Evolutionary conservation across 2,329 filamentous ascomycete genomes (phyloP).

Genomic region (Akanthomyces dipterigenus): DNA sequence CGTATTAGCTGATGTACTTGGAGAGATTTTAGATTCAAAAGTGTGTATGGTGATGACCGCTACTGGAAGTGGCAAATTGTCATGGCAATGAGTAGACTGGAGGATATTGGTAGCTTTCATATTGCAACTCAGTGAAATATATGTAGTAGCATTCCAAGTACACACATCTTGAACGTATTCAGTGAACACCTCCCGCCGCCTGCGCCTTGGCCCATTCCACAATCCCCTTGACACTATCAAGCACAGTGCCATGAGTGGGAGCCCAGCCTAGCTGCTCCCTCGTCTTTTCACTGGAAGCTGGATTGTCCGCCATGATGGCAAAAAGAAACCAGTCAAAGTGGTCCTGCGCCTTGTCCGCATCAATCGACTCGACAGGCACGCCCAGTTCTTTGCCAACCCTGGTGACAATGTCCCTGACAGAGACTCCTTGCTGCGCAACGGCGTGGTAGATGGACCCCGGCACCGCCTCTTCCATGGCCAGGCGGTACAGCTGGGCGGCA

Average conservation of each 20-base stretch:
- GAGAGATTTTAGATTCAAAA: too few relatives aligned
- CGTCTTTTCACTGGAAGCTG: constrained; percentile 29
- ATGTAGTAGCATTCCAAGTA: not conserved
- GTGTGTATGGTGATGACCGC: too few relatives aligned
- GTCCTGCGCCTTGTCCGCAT: constrained; percentile 21
- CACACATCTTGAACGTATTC: not conserved
- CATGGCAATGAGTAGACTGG: too few relatives aligned
- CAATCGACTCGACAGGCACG: constrained; percentile 24
- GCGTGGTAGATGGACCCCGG: constrained; percentile 30
- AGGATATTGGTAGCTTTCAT: too few relatives aligned
- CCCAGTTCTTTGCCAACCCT: constrained; percentile 28
- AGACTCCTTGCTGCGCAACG: constrained; percentile 28
- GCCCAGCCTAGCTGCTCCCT: constrained; percentile 9
- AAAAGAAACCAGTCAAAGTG: constrained; percentile 23
- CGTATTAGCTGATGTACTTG: too few relatives aligned
- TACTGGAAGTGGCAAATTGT: too few relatives aligned
- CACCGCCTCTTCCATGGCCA: constrained; percentile 30
- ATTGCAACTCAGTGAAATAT: not conserved
- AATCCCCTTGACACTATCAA: not conserved
- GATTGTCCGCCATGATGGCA: constrained; percentile 21
- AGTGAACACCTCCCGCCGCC: not conserved
- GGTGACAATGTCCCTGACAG: constrained; percentile 27
- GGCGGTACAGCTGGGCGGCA: constrained; percentile 29
- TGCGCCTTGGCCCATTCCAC: not conserved
- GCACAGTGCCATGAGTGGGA: not conserved